phyloP scores from a whole-genome alignment of 176 grass and related monocot genomes.

The Rhipidocladum racemiflorum region DNA sequence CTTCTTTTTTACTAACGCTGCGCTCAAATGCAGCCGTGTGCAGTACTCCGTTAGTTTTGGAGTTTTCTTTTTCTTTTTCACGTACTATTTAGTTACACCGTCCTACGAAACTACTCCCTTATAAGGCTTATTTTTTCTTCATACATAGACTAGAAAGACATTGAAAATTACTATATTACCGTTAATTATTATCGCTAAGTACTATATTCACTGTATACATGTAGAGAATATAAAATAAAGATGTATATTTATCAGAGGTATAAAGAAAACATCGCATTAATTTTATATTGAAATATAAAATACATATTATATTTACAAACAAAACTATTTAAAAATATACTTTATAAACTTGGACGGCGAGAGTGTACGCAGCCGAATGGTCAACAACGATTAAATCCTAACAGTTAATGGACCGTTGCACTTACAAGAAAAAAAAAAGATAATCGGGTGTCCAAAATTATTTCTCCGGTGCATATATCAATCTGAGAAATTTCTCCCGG shows the following conservation, averaged over 20 bases:
- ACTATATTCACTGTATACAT: no score
- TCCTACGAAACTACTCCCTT: background rate
- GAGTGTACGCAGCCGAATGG: background rate
- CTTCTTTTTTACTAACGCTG: background rate
- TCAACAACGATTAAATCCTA: background rate
- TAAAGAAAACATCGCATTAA: no score
- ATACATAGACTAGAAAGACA: no score
- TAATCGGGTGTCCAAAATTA: background rate
- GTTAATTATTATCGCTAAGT: no score
- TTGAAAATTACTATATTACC: no score
- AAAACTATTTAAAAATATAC: no score
- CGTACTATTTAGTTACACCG: background rate
- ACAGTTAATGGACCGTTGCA: background rate
- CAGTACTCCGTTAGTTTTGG: background rate
- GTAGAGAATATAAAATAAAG: no score
- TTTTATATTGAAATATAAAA: no score
- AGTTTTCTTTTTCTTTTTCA: background rate
- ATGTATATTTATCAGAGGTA: no score
- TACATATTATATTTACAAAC: no score
- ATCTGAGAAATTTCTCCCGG: background rate
- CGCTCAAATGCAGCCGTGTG: background rate
- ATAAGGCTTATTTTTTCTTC: no score
- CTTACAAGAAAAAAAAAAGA: background rate
- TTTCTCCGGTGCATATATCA: background rate
- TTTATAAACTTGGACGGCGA: no score